phyloP scores from a whole-genome alignment of 805 yeast species.

The Candida dajiaensis region DNA sequence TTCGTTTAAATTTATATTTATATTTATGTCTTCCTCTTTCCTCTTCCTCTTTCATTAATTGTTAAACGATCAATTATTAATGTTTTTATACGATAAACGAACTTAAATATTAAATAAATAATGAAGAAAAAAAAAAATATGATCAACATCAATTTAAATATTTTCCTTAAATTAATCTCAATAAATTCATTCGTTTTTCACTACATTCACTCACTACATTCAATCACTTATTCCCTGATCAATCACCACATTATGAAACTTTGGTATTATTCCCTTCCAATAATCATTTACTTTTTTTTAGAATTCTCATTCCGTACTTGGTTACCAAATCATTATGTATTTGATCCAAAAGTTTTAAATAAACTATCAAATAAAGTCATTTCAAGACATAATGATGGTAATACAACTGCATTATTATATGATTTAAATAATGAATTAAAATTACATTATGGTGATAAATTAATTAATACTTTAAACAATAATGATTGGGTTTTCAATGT shows the following conservation, averaged over 20 bases:
- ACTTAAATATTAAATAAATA: too few species aligned
- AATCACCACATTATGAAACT: neutral
- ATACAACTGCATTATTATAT: constrained; percentile 44
- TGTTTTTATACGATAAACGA: neutral
- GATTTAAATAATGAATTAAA: constrained; percentile 56
- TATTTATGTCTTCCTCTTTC: too few species aligned
- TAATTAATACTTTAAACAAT: constrained; percentile 62
- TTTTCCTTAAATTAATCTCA: too few species aligned
- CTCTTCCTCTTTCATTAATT: too few species aligned
- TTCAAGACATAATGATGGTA: constrained; percentile 3
- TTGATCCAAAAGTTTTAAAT: constrained; percentile 61
- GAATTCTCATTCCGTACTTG: constrained; percentile 39
- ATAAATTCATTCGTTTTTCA: too few species aligned
- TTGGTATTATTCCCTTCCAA: neutral
- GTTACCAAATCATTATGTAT: constrained; percentile 67
- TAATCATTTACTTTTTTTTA: neutral
- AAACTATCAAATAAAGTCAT: constrained; percentile 51
- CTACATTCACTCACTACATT: too few species aligned
- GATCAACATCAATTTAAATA: too few species aligned
- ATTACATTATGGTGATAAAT: constrained; percentile 62
- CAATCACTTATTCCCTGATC: neutral
- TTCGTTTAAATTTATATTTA: too few species aligned
- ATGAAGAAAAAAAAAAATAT: too few species aligned
- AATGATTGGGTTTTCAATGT: constrained; percentile 95
- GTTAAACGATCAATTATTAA: too few species aligned